Base-by-base conservation (phyloP, 306 rosid genomes). In the Quercus cerris region DNA sequence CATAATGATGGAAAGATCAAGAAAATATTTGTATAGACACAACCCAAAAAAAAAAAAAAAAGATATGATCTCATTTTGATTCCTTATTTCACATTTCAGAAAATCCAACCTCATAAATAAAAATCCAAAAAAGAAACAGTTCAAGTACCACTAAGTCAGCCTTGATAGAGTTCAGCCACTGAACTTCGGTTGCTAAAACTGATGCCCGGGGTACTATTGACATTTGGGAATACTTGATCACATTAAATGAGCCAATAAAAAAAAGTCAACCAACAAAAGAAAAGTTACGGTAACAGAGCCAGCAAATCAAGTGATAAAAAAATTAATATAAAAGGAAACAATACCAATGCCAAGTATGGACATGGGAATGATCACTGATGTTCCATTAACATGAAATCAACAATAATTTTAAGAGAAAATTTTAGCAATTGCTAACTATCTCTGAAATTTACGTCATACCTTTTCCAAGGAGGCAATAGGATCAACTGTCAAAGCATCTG, bases 111-210 rank as follows among this genome's bases (percentile, higher is more conserved):
- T 49, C 17, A 49, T 49, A 49, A 49, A 49, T 49, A 49, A 49
- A 49, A 49, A 49, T 49, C 54, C 6, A 72, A 54, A 35, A 68
- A 79, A 56, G 55, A 73, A 76, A 63, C 63, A 81, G 57, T 72
- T 52, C 15, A 81, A 74, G 70, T 91, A 95, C 99, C 99, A 93
- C 97, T 81, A 95, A 81, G 78, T 95, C 97, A 73, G 98, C 99
- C 78, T 90, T 93, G 83, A 93, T 86, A 35, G 96, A 90, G 86
- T 90, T 88, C 63, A 95, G 88, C 98, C 98, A 95, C 82, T 90
- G 89, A 19, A 84, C 85, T 95, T 93, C 97, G 13, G 86, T 79
- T 49, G 81, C 85, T 91, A 95, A 84, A 82, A 95, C 91, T 2
- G 81, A 28, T 28, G 85, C 92, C 72, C 99, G 92, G 18, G 97